Percentiles rank a stretch among this genome's conserved stretches.
Evolutionary conservation across 2,329 filamentous ascomycete species (phyloP).

Genomic region (Apiospora kogelbergensis): DNA sequence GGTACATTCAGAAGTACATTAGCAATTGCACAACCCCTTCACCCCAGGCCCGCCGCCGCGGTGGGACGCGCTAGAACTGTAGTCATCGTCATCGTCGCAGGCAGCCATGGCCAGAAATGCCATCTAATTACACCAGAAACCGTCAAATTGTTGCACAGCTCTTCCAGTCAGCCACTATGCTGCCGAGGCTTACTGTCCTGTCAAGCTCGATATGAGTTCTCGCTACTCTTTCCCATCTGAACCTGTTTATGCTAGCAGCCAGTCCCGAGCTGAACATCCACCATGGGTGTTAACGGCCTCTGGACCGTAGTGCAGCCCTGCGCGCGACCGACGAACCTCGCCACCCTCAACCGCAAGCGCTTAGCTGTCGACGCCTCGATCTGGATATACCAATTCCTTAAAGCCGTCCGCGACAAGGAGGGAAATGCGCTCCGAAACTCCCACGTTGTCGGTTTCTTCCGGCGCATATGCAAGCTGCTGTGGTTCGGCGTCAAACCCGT

Average conservation of each 20-base stretch:
- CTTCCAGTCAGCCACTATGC: background rate
- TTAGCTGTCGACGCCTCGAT: conserved; percentile 97
- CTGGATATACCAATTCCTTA: conserved; percentile 99
- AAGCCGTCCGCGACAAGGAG: conserved; percentile 97
- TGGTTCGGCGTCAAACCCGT: conserved; percentile 96
- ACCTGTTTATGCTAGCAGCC: background rate
- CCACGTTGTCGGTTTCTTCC: conserved; percentile 96
- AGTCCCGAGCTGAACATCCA: conserved; percentile 16
- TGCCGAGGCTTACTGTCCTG: background rate
- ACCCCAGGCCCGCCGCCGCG: too few relatives aligned
- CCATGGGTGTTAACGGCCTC: conserved; percentile 96
- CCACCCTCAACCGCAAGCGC: conserved; percentile 92
- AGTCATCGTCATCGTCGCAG: conserved; percentile 10
- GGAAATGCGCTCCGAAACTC: conserved; percentile 95
- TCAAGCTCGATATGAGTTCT: background rate
- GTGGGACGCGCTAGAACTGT: conserved; percentile 2
- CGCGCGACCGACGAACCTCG: conserved; percentile 92
- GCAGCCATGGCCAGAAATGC: conserved; percentile 5
- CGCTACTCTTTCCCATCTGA: background rate
- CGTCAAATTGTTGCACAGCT: background rate
- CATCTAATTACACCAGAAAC: background rate
- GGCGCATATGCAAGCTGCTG: conserved; percentile 93
- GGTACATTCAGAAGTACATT: background rate
- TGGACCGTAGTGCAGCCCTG: conserved; percentile 97
- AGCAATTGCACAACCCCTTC: too few relatives aligned